Evolutionary conservation across 2,329 filamentous ascomycete species (phyloP).

Genomic region (Neurospora sp.): DNA sequence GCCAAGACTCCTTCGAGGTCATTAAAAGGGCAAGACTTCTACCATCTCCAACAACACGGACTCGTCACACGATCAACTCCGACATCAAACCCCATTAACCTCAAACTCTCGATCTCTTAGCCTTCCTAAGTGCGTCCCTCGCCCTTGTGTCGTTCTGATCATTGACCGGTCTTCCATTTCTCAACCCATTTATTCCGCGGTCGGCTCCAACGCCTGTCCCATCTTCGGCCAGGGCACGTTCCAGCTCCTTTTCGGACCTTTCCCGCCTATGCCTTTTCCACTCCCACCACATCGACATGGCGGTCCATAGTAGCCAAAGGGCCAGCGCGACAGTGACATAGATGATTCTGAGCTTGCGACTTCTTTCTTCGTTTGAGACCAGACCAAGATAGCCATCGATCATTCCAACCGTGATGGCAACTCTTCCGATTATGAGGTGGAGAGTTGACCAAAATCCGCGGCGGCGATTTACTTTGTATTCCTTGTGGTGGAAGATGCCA

Average conservation of each 20-base stretch:
- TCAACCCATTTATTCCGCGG: background rate
- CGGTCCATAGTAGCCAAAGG: background rate
- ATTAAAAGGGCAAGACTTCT: background rate
- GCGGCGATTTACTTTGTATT: conserved; percentile 26
- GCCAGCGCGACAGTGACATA: background rate
- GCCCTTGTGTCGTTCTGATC: background rate
- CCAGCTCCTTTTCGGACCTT: background rate
- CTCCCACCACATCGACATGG: background rate
- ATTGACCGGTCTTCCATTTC: background rate
- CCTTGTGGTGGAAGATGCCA: conserved; percentile 31
- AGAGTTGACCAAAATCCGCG: conserved; percentile 32
- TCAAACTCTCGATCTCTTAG: background rate
- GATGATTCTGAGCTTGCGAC: too few species aligned
- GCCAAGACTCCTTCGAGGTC: background rate
- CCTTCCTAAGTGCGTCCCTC: background rate
- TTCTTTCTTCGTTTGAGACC: too few species aligned
- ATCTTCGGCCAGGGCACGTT: background rate
- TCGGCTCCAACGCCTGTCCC: background rate
- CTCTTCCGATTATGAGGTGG: conserved; percentile 34
- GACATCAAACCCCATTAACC: background rate
- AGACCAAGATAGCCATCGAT: conserved; percentile 28
- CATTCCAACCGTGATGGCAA: conserved; percentile 30
- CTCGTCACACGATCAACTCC: background rate
- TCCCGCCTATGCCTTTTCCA: background rate
- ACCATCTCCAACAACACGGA: background rate